These are phyloP conservation scores for Solanum hybrid DNA, from an alignment of 305 asterid genomes.

Conservation along the genomic window DNA sequence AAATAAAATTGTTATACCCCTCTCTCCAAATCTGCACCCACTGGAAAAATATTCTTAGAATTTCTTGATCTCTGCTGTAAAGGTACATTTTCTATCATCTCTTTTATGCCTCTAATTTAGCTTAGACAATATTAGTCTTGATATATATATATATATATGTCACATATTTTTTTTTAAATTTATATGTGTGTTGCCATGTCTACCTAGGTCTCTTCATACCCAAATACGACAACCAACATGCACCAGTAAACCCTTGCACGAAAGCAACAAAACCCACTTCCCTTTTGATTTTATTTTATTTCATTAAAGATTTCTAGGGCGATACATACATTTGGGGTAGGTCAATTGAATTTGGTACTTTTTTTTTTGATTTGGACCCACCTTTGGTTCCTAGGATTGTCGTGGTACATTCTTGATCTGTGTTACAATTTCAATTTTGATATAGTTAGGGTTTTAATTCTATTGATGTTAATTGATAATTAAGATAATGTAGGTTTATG, in stretches of 20 bases:
- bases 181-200: slow-evolving; percentile 9
- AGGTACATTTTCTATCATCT: slow-evolving; percentile 26
- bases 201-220: slow-evolving; percentile 5
- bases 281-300: background rate
- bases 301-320: background rate
- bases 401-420: slow-evolving; percentile 11
- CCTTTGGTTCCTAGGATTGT: slow-evolving; percentile 4
- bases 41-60: slow-evolving; percentile 3
- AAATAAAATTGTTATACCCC: background rate
- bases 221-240: slow-evolving; percentile 4
- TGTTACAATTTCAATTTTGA: slow-evolving; percentile 8
- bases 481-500: slow-evolving; percentile 1
- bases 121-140: background rate
- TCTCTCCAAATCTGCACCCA: slow-evolving; percentile 2
- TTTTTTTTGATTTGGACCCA: slow-evolving; percentile 17
- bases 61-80: slow-evolving; percentile 16
- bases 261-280: background rate
- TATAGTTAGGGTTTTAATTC: background rate
- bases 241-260: background rate
- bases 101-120: background rate
- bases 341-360: slow-evolving; percentile 1
- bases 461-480: background rate
- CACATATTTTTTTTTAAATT: background rate
- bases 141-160: background rate
- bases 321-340: slow-evolving; percentile 1